Base-by-base conservation (phyloP, 352 stramenopile species). In the Phytophthora cactorum region DNA sequence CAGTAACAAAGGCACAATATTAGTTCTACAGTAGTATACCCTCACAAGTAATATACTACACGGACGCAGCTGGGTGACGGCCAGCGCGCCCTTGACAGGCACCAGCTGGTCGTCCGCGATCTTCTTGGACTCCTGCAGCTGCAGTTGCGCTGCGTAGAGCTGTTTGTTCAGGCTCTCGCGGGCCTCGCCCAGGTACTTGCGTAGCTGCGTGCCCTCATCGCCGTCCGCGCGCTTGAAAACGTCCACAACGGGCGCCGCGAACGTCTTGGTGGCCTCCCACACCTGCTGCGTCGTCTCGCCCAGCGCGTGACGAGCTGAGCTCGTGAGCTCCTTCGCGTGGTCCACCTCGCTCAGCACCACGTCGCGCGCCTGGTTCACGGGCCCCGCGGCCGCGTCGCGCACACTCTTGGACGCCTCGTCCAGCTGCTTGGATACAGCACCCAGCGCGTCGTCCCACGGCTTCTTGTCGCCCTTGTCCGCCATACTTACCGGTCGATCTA, bases 211-310 rank as follows among this genome's bases (percentile, higher is more conserved):
- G 54, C 86, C 86, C 44, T 93, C 83, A 22, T 72, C 63, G 27
- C 77, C 79, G 17, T 88, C 77, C 31, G 82, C 84, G 63, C 86
- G 77, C 58, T 90, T 72, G 64, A 90, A 93, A 5, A 92, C 70
- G 55, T 86, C 68, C 50, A 86, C 67, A 51, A 91, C 64, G 10
- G 83, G 86, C n/a, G 59, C 66, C 49, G 85, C 71, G 17, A 74
- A 53, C 57, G 62, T 70, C 72, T 79, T 76, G 11, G 87, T 29
- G n/a, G 65, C 43, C 27, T 72, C 66, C 55, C 68, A 82, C 47
- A 57, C 80, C 70, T 86, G 75, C 50, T 80, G 59, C 39, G 74
- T 52, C 22, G 74, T 36, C 50, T 78, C 66, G 39, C 36, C 53
- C 60, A 91, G 69, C 5, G 84, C 70, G 17, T 88, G 52, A 49